Evolutionary conservation across 2,329 filamentous ascomycete genomes (phyloP).

Genomic region (Hymenotorrendiella dingleyae): DNA sequence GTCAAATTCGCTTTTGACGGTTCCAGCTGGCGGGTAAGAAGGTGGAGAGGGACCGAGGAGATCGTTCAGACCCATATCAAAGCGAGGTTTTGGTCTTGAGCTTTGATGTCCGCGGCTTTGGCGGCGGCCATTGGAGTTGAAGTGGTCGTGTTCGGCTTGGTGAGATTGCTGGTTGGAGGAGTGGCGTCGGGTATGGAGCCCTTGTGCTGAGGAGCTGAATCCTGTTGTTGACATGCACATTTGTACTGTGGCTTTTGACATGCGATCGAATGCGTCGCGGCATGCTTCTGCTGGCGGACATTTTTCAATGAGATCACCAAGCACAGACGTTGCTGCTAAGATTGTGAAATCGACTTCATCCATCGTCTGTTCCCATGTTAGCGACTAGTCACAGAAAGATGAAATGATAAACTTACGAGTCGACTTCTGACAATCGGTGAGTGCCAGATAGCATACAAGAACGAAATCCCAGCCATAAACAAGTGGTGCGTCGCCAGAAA

Average conservation of each 20-base stretch:
- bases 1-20: slow-evolving; percentile 19
- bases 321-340: slow-evolving; percentile 84
- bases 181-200: slow-evolving; percentile 19
- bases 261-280: slow-evolving; percentile 88
- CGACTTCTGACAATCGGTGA: slow-evolving; percentile 81
- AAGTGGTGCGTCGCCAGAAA: slow-evolving; percentile 93
- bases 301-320: slow-evolving; percentile 86
- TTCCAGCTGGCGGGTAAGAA: not conserved
- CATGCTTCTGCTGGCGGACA: slow-evolving; percentile 94
- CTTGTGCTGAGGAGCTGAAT: slow-evolving; percentile 25
- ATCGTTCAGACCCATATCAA: slow-evolving; percentile 30
- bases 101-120: slow-evolving; percentile 12
- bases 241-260: slow-evolving; percentile 89
- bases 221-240: slow-evolving; percentile 78
- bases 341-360: slow-evolving; percentile 98
- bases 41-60: slow-evolving; percentile 20
- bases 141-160: slow-evolving; percentile 1
- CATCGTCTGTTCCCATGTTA: slow-evolving; percentile 53
- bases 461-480: slow-evolving; percentile 96
- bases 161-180: slow-evolving; percentile 6
- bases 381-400: slow-evolving; percentile 7
- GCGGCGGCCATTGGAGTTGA: slow-evolving; percentile 20
- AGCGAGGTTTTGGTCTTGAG: slow-evolving; percentile 24
- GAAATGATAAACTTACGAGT: slow-evolving; percentile 54
- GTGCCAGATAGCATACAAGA: slow-evolving; percentile 96